phyloP scores from a whole-genome alignment of 441 rosid genomes.

The Gossypium gossypioides region DNA sequence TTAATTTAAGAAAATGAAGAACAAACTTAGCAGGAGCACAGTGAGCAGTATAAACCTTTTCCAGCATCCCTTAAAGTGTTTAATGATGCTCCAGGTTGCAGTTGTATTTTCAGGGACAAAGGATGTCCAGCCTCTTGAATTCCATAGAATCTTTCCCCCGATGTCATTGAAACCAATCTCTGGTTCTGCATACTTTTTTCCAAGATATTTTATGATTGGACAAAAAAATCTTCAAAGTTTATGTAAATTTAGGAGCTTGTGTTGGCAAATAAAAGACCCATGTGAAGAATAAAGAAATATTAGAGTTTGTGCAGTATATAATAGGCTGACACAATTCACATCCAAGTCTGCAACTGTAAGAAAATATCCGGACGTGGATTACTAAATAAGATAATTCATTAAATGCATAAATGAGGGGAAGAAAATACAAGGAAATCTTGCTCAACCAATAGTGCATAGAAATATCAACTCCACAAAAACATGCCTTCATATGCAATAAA shows the following conservation, averaged over 20 bases:
- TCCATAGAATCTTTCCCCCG: slow-evolving; percentile 16
- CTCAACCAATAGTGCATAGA: background rate
- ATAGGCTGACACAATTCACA: background rate
- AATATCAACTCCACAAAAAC: background rate
- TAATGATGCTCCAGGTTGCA: slow-evolving; percentile 9
- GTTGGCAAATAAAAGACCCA: background rate
- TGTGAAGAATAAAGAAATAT: background rate
- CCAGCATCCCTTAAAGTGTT: slow-evolving; percentile 23
- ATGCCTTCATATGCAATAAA: background rate
- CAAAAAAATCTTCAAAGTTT: background rate
- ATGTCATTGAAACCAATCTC: slow-evolving; percentile 19
- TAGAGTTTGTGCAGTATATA: background rate
- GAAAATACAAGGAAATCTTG: background rate
- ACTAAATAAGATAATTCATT: background rate
- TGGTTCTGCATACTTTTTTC: slow-evolving; percentile 31
- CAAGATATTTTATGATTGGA: background rate
- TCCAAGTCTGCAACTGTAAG: background rate
- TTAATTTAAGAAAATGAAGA: slow-evolving; percentile 8
- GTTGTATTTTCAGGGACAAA: slow-evolving; percentile 18
- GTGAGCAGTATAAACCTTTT: slow-evolving; percentile 30
- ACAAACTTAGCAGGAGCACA: slow-evolving; percentile 3
- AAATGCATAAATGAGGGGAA: background rate
- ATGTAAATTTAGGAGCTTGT: background rate
- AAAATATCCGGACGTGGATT: background rate
- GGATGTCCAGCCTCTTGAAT: slow-evolving; percentile 23